Percentiles rank a stretch among this genome's conserved stretches.
Conservation (phyloP, 495 filamentous ascomycete species). For the Bacidia rubella region DNA sequence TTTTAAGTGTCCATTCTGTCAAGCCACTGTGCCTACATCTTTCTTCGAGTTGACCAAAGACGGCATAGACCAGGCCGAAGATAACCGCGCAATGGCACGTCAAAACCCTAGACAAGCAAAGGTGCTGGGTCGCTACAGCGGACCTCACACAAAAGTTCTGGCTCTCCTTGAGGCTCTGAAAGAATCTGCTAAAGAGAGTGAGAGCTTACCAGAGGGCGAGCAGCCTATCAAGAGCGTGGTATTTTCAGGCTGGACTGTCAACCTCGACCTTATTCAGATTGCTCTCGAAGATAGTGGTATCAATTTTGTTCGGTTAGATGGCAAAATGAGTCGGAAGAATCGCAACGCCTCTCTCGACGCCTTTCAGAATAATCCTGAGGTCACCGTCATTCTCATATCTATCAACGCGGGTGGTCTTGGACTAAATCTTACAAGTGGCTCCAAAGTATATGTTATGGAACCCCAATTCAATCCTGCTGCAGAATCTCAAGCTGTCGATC, state of each 20-base stretch:
- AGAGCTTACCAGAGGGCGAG: conserved; percentile 39
- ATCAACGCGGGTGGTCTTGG: conserved; percentile 87
- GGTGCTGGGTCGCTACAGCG: conserved; percentile 55
- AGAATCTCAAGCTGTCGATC: conserved; percentile 87
- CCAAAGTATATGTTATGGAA: conserved; percentile 90
- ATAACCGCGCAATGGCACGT: conserved; percentile 32
- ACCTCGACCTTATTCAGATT: conserved; percentile 84
- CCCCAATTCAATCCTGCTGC: conserved; percentile 94
- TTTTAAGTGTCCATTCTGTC: conserved; percentile 53
- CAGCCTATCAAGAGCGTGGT: conserved; percentile 77
- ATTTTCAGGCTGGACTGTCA: conserved; percentile 87
- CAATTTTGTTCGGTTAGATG: conserved; percentile 70
- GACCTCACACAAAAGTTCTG: conserved; percentile 81
- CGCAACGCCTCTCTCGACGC: conserved; percentile 57
- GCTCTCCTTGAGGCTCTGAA: conserved; percentile 59
- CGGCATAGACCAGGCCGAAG: conserved; percentile 46
- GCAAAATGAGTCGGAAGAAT: conserved; percentile 61
- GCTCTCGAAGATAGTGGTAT: conserved; percentile 58
- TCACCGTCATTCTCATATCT: conserved; percentile 76
- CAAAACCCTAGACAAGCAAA: conserved; percentile 42
- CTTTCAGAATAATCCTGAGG: conserved; percentile 58
- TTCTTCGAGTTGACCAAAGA: conserved; percentile 55
- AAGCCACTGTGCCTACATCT: conserved; percentile 38
- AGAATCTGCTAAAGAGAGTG: conserved; percentile 43
- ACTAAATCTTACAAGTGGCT: conserved; percentile 77